Conservation (phyloP, 164 flowering plant species). For the Akebia trifoliata region DNA sequence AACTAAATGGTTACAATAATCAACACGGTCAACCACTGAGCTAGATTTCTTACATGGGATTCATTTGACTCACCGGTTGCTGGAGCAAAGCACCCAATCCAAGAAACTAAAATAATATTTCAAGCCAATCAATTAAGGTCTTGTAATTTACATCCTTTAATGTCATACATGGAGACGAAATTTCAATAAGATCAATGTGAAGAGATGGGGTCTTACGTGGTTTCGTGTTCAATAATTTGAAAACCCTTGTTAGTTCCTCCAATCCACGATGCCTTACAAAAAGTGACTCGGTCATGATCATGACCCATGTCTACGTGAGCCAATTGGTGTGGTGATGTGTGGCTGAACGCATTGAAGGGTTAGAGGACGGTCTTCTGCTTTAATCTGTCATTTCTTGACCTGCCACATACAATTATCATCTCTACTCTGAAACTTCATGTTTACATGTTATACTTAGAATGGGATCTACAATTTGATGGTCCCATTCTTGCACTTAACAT, state of each 20-base stretch:
- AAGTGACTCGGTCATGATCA: not conserved
- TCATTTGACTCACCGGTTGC: no score
- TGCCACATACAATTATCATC: constrained; percentile 8
- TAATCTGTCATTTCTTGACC: constrained; percentile 5
- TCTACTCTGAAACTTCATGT: not conserved
- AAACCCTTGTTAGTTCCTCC: no score
- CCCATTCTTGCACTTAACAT: no score
- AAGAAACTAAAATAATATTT: not conserved
- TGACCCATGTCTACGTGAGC: not conserved
- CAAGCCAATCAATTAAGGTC: not conserved
- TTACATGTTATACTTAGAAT: no score
- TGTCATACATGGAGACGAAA: not conserved
- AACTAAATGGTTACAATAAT: not conserved
- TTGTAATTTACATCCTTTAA: not conserved
- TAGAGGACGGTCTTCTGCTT: not conserved
- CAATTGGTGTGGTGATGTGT: not conserved
- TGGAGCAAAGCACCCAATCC: not conserved
- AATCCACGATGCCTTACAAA: no score
- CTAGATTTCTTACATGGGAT: no score
- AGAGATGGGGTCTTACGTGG: not conserved
- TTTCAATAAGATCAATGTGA: not conserved
- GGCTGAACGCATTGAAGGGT: not conserved
- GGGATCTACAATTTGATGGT: no score
- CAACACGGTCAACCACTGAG: no score
- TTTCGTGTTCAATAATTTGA: no score